Base-by-base conservation (phyloP, 495 filamentous ascomycete species). In the Neurospora intermedia region DNA sequence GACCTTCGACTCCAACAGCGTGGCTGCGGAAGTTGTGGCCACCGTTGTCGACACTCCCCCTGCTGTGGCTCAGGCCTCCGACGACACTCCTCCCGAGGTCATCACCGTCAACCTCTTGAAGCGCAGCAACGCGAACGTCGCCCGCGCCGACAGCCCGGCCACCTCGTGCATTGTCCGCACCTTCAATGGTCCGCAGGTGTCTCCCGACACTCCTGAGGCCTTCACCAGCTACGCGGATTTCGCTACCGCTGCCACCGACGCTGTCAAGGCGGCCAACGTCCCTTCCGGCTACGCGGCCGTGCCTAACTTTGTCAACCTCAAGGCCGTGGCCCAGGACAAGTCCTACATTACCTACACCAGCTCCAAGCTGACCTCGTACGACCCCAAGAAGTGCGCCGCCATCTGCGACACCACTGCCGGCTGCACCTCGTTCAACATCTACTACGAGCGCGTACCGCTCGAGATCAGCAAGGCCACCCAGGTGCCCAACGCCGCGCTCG, bases 401-500 rank as follows among this genome's bases (percentile, higher is more conserved):
- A 18, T 72, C 39, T 77, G 75, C 54, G 41, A 75, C 35, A 13
- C 20, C 23, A 54, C 72, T 11, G 27, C 20, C 20, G 72, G 71
- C 27, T 77, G 75, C 46, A 69, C 43, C 38, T 46, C 48, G 8
- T 77, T 77, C 75, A 73, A 73, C 43, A 77, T 75, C 71, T 74
- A 46, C 75, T 75, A 73, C 38, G 75, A 77, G 72, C 75, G 75
- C 35, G 75, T 75, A 4, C 75, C 75, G 62, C 54, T 71, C 4
- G 62, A 73, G 8, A 72, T 77, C 74, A 72, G 62, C 75, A 20
- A 69, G 43, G 13, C 11, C 18, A 77, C 72, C 31, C 75, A 73
- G 71, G 48, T 69, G 16, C 71, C 75, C 20, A 72, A 77, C 43
- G 38, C 74, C 70, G 48, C 69, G 6, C 15, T 72, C 20, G 69